Evolutionary conservation across 305 asterid genomes (phyloP).

Genomic region (Andrographis paniculata): DNA sequence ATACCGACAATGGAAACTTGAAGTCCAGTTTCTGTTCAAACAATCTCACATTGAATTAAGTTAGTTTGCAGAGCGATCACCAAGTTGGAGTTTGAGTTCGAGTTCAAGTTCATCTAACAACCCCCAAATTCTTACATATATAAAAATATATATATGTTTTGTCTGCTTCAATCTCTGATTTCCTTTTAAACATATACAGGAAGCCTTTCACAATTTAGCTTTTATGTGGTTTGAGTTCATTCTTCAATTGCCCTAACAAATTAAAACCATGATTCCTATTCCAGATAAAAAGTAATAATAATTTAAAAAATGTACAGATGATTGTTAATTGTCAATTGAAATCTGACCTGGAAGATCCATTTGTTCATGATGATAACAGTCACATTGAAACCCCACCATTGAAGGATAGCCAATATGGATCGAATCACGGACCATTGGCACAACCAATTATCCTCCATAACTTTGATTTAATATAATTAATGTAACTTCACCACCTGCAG

Average conservation of each 20-base stretch:
- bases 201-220: too few relatives aligned
- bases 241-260: too few relatives aligned
- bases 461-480: too few relatives aligned
- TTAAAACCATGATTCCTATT: too few relatives aligned
- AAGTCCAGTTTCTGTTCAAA: slow-evolving; percentile 69
- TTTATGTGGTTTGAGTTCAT: too few relatives aligned
- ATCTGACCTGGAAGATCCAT: slow-evolving; percentile 86
- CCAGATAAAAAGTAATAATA: too few relatives aligned
- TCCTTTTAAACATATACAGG: too few relatives aligned
- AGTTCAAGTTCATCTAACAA: too few relatives aligned
- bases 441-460: slow-evolving; percentile 55
- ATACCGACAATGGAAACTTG: slow-evolving; percentile 79
- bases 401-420: slow-evolving; percentile 62
- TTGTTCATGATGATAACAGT: slow-evolving; percentile 88
- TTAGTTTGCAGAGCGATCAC: background rate
- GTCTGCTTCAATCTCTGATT: too few relatives aligned
- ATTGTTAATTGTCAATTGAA: background rate
- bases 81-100: background rate
- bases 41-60: background rate
- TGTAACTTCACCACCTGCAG: too few relatives aligned
- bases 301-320: background rate
- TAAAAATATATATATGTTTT: too few relatives aligned
- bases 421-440: slow-evolving; percentile 70
- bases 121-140: too few relatives aligned
- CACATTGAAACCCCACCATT: slow-evolving; percentile 96